Conservation (phyloP, 495 filamentous ascomycete genomes). For the Penicillium waksmanii region DNA sequence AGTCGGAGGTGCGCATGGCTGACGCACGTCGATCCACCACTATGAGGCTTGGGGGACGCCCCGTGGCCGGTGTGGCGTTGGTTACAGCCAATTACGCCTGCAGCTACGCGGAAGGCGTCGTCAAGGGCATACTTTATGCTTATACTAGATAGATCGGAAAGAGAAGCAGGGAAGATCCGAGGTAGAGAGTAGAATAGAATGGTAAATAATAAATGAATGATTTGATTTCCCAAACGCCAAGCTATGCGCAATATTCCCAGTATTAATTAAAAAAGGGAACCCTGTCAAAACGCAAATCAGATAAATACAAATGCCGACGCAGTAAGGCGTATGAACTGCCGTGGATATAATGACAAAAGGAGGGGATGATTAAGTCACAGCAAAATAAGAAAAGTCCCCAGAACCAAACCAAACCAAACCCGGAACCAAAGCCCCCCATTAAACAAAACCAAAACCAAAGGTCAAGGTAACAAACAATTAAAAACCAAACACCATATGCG, state of each 20-base stretch:
- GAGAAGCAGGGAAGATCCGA: not conserved
- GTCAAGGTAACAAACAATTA: no score
- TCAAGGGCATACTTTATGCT: not conserved
- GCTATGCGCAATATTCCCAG: constrained; percentile 29
- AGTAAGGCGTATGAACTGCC: constrained; percentile 3
- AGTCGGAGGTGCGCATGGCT: constrained; percentile 10
- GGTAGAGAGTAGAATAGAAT: not conserved
- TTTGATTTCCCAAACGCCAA: constrained; percentile 27
- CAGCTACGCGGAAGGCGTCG: constrained; percentile 3
- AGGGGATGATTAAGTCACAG: constrained; percentile 1
- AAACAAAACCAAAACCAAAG: no score
- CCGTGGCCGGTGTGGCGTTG: constrained; percentile 8
- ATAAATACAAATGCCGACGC: constrained; percentile 2
- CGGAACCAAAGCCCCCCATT: not conserved
- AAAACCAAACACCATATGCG: constrained; percentile 3
- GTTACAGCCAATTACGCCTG: not conserved
- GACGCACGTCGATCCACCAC: constrained; percentile 27
- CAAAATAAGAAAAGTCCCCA: not conserved
- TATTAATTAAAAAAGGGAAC: not conserved
- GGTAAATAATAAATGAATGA: not conserved
- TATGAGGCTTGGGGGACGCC: not conserved
- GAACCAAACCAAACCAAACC: not conserved
- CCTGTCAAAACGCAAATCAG: not conserved
- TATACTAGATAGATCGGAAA: not conserved
- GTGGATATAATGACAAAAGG: constrained; percentile 10